Evolutionary conservation across 2,329 filamentous ascomycete species (phyloP).

Genomic region (Fusarium begoniae): DNA sequence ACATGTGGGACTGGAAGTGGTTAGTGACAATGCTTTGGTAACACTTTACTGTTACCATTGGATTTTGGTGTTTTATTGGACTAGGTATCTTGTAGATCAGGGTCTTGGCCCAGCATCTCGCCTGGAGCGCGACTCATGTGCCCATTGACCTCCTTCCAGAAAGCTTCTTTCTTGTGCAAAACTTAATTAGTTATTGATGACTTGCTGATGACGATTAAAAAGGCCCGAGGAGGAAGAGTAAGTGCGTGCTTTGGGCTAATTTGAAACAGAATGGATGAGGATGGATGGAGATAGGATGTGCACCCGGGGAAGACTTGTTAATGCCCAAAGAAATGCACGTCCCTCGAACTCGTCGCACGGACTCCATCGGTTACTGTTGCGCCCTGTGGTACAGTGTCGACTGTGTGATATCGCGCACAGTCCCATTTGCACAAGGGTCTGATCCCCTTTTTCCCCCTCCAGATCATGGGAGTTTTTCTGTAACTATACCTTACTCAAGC

Average conservation of each 20-base stretch:
- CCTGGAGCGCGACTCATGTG: slow-evolving; percentile 12
- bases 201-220: background rate
- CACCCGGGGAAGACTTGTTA: slow-evolving; percentile 13
- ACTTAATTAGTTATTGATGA: background rate
- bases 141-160: slow-evolving; percentile 3
- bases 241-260: slow-evolving; percentile 34
- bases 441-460: slow-evolving; percentile 27
- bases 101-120: slow-evolving; percentile 12
- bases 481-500: background rate
- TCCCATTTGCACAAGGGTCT: slow-evolving; percentile 2
- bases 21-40: slow-evolving; percentile 23
- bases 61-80: slow-evolving; percentile 1
- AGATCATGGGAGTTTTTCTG: background rate
- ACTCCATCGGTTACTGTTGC: slow-evolving; percentile 16
- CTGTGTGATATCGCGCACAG: slow-evolving; percentile 8
- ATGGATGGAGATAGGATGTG: background rate
- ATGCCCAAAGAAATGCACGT: slow-evolving; percentile 35
- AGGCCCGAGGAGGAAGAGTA: background rate
- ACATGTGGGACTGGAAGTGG: slow-evolving; percentile 8
- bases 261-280: slow-evolving; percentile 40
- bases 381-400: slow-evolving; percentile 24
- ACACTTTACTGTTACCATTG: background rate
- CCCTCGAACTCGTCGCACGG: slow-evolving; percentile 27
- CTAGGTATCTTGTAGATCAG: slow-evolving; percentile 6
- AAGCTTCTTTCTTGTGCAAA: slow-evolving; percentile 1